A percentile compares a stretch with the other conserved stretches of the same genome.
Evolutionary conservation across 2,329 filamentous ascomycete genomes (phyloP).

Genomic region (Pyrenophora graminea): DNA sequence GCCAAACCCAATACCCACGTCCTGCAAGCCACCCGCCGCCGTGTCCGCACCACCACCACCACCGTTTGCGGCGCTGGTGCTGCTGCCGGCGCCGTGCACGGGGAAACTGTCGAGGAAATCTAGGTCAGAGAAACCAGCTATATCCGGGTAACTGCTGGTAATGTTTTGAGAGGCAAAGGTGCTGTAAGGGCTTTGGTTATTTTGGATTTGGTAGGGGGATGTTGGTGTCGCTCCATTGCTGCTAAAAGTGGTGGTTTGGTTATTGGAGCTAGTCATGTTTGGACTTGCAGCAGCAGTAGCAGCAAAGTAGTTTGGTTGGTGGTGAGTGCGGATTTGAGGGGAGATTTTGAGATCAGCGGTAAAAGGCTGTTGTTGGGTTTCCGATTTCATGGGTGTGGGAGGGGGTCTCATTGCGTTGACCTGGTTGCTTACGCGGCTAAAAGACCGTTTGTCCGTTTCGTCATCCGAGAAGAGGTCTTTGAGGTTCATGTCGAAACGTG

Average conservation of each 20-base stretch:
- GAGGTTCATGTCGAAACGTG: constrained; percentile 60
- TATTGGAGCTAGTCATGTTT: constrained; percentile 24
- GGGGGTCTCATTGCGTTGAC: constrained; percentile 39
- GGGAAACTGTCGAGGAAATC: constrained; percentile 60
- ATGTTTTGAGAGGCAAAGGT: constrained; percentile 33
- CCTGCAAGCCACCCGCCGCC: constrained; percentile 48
- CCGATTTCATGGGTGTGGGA: constrained; percentile 34
- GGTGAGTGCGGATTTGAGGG: constrained; percentile 40
- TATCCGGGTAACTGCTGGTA: constrained; percentile 34
- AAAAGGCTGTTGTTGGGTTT: constrained; percentile 25
- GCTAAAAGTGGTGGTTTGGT: constrained; percentile 16
- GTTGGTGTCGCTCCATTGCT: constrained; percentile 9
- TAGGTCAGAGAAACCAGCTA: constrained; percentile 51
- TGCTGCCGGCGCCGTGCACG: constrained; percentile 27
- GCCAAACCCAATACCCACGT: constrained; percentile 65
- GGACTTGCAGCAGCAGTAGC: constrained; percentile 11
- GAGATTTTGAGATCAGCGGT: constrained; percentile 39
- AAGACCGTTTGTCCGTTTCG: constrained; percentile 46
- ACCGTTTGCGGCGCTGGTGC: constrained; percentile 4
- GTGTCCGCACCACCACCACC: constrained; percentile 43
- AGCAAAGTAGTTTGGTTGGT: constrained; percentile 10
- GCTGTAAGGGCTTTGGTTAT: constrained; percentile 35
- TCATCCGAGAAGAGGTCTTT: constrained; percentile 46
- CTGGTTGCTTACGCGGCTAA: constrained; percentile 44
- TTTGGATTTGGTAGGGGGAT: constrained; percentile 37